Evolutionary conservation across 805 yeast genomes (phyloP), one percentile per base, ranked within the genome.

Genomic region (Nakazawaea sp.): DNA sequence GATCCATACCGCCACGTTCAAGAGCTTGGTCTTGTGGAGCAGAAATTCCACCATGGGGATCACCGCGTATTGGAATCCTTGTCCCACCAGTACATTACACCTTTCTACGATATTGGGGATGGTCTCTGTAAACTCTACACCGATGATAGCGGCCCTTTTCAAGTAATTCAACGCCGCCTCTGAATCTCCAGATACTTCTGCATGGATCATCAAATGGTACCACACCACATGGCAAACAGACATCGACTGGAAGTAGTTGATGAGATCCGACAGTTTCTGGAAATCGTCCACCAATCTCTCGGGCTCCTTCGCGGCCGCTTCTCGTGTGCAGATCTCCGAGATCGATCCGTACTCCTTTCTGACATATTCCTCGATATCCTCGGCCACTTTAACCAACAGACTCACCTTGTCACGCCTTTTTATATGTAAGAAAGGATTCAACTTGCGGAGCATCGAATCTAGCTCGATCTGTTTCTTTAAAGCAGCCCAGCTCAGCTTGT

Each of bases 151-250:
- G 5, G 21, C 8, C 4, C 17, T 27, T 2, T 6, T 6, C 18
- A 18, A 34, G 19, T 35, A 61, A 40, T 54, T 64, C 36, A 53
- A 62, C 1, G 69, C 56, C 21, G 67, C 59, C 9, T 53, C 49
- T 9, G 41, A 29, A 45, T 66, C 57, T 13, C 52, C 53, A 9
- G 40, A 29, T 21, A 27, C 27, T 27, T 30, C 69, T 38, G 61
- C 70, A 35, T 57, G 52, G 23, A 66, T 44, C 42, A 62, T 60
- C 12, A 72, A 49, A 42, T 68, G 68, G 40, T 59, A 65, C 34
- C 61, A 62, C 4, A 70, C 44, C 4, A 18, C 32, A 17, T 13
- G 20, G 12, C 19, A 12, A n/a, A 28, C 20, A 9, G 31, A 15
- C 17, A 15, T 17, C 20, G 17, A 9, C 17, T 8, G 13, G 18